Conservation (phyloP, 768 basidiomycete species). For the Naematelia aurantialba region DNA sequence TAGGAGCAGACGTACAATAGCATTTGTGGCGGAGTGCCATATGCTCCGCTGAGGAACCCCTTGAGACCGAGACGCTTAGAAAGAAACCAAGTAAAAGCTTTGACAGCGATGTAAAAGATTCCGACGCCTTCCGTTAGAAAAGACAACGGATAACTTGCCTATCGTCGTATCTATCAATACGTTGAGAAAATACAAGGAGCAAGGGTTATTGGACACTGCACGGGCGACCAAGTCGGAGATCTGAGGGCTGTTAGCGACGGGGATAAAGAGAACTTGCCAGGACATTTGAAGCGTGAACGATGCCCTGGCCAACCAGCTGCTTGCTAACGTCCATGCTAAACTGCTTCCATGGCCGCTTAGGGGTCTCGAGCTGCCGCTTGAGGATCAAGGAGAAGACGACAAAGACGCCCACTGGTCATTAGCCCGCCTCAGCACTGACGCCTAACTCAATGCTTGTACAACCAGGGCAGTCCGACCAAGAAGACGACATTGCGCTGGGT, state of each 20-base stretch:
- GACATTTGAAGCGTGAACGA: constrained; percentile 42
- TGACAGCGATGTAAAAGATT: constrained; percentile 71
- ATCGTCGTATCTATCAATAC: constrained; percentile 87
- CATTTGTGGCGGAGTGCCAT: constrained; percentile 76
- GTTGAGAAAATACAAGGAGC: constrained; percentile 80
- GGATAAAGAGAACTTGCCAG: constrained; percentile 25
- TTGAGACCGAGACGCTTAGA: constrained; percentile 64
- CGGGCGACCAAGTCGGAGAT: constrained; percentile 73
- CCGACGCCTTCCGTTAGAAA: constrained; percentile 62
- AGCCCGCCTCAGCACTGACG: constrained; percentile 33
- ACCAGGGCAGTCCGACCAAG: constrained; percentile 45
- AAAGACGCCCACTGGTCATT: constrained; percentile 84
- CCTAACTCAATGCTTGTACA: constrained; percentile 44
- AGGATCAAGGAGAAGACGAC: constrained; percentile 82
- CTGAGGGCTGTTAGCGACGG: constrained; percentile 46
- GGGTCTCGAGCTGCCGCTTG: constrained; percentile 81
- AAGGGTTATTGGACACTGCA: constrained; percentile 70
- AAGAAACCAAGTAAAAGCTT: constrained; percentile 62
- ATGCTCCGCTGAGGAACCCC: constrained; percentile 80
- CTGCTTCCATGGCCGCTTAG: constrained; percentile 85
- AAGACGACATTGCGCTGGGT: constrained; percentile 37
- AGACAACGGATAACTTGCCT: constrained; percentile 56
- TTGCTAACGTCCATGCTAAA: constrained; percentile 95
- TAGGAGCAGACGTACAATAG: constrained; percentile 63
- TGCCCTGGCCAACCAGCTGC: constrained; percentile 65